Conservation (phyloP, 768 basidiomycete species). For the Gymnopilus dilepis region DNA sequence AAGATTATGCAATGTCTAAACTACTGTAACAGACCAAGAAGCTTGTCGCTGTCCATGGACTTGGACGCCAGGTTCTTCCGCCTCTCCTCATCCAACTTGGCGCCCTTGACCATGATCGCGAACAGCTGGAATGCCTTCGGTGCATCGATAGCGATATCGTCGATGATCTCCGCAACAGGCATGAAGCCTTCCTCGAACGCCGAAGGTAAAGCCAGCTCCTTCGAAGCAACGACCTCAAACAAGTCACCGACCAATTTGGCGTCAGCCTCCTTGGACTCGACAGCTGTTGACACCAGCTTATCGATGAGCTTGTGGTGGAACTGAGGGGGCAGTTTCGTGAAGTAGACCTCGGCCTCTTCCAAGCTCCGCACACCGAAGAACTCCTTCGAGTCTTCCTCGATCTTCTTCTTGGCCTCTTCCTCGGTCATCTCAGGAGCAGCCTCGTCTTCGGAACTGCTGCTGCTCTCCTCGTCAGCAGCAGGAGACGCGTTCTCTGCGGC, state of each 20-base stretch:
- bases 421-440: slow-evolving; percentile 60
- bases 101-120: slow-evolving; percentile 75
- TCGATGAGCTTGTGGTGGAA: slow-evolving; percentile 73
- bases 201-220: slow-evolving; percentile 60
- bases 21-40: slow-evolving; percentile 64
- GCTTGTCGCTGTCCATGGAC: slow-evolving; percentile 62
- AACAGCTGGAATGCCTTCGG: slow-evolving; percentile 84
- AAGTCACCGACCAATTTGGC: slow-evolving; percentile 79
- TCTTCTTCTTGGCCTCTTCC: slow-evolving; percentile 72
- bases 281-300: slow-evolving; percentile 71
- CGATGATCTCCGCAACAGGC: slow-evolving; percentile 74
- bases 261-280: slow-evolving; percentile 84
- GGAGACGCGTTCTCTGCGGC: slow-evolving; percentile 43
- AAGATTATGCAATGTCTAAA: slow-evolving; percentile 28
- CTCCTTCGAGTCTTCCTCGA: slow-evolving; percentile 84
- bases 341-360: slow-evolving; percentile 89
- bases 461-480: slow-evolving; percentile 53
- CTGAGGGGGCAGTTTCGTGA: slow-evolving; percentile 69
- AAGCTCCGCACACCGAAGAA: slow-evolving; percentile 85
- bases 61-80: slow-evolving; percentile 62
- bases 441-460: slow-evolving; percentile 57
- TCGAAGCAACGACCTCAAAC: slow-evolving; percentile 65
- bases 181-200: slow-evolving; percentile 79
- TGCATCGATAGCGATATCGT: slow-evolving; percentile 89
- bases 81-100: slow-evolving; percentile 66